Conservation (phyloP, 805 yeast species). For the Metschnikowia dekortorum region DNA sequence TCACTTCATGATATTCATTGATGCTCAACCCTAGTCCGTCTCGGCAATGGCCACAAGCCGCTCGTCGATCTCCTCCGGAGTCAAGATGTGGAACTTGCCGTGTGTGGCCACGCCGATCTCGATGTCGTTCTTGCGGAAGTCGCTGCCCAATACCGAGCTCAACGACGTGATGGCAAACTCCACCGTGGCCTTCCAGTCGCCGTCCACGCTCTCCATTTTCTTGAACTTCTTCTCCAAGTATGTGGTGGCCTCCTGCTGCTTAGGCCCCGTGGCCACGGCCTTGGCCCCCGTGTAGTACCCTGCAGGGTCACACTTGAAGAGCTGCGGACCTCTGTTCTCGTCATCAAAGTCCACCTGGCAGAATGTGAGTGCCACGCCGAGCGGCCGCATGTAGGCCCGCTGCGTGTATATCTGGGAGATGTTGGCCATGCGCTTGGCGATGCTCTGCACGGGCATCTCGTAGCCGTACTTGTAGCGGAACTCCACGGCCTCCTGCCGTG, state of each 20-base stretch:
- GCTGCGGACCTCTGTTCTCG: slow-evolving; percentile 84
- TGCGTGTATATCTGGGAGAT: slow-evolving; percentile 94
- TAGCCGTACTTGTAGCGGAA: slow-evolving; percentile 92
- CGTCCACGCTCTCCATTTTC: slow-evolving; percentile 59
- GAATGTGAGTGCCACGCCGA: slow-evolving; percentile 90
- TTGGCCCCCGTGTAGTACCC: slow-evolving; percentile 89
- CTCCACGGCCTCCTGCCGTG: slow-evolving; percentile 94
- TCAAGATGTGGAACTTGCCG: slow-evolving; percentile 66
- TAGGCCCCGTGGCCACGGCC: slow-evolving; percentile 95
- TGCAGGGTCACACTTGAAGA: slow-evolving; percentile 95
- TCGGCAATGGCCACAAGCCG: slow-evolving; percentile 93
- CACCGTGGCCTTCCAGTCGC: slow-evolving; percentile 84
- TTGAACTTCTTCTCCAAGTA: slow-evolving; percentile 87
- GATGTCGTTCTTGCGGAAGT: slow-evolving; percentile 87
- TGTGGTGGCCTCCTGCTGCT: slow-evolving; percentile 92
- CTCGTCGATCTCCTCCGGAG: slow-evolving; percentile 89
- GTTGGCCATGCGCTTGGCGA: slow-evolving; percentile 94
- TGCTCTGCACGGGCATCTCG: slow-evolving; percentile 91
- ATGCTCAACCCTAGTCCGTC: slow-evolving; percentile 56
- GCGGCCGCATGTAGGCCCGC: slow-evolving; percentile 97
- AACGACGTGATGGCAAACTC: slow-evolving; percentile 86
- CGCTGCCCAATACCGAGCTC: slow-evolving; percentile 84
- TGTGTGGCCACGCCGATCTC: slow-evolving; percentile 87
- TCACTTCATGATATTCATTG: no score
- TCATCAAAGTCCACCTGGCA: slow-evolving; percentile 65